Evolutionary conservation across 2,329 filamentous ascomycete species (phyloP), one percentile per base, ranked within the genome.

Genomic region (Neodidymelliopsis sp.): DNA sequence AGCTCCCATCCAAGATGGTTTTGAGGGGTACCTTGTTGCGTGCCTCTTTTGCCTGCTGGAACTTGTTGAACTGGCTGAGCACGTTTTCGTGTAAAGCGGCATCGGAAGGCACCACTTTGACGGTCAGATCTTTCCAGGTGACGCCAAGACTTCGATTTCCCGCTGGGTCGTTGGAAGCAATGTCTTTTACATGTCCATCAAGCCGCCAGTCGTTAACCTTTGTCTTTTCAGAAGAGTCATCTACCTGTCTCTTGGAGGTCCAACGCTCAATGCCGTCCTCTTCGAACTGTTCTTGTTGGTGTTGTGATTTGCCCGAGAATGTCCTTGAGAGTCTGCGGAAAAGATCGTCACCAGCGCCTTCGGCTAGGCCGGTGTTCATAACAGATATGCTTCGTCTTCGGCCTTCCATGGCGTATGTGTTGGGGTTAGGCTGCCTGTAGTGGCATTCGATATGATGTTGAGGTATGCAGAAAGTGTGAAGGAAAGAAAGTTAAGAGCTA

Each of bases 1-100:
- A 84, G 62, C 88, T 88, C 50, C 84, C 81, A 58, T 85, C 77
- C 30, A 89, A 81, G 28, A 89, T 69, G 15, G 78, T 76, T 28
- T 86, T 85, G 79, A 75, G 12, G 74, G 75, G 16, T 75, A 74
- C 4, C 74, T 79, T 75, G 69, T 53, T 75, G 71, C 25, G 76
- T 6, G 74, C 74, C 53, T 80, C 69, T 74, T 46, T 80, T 11
- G 74, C 75, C 53, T 79, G 67, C 74, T 45, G 79, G 2, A 31
- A 70, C 62, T 4, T 80, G 80, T 45, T 66, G 52, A 81, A 84
- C 11, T 75, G 67, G 22, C 50, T 56, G 6, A 60, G 41, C 1
- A 57, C 42, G 24, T 60, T 63, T 30, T 61, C 60, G 19, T 63
- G 59, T 8, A 63, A 11, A 15, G 42, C 40, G 1, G 49, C 43